Base-by-base conservation (phyloP, 305 asterid species). In the Caryopteris hybrid region DNA sequence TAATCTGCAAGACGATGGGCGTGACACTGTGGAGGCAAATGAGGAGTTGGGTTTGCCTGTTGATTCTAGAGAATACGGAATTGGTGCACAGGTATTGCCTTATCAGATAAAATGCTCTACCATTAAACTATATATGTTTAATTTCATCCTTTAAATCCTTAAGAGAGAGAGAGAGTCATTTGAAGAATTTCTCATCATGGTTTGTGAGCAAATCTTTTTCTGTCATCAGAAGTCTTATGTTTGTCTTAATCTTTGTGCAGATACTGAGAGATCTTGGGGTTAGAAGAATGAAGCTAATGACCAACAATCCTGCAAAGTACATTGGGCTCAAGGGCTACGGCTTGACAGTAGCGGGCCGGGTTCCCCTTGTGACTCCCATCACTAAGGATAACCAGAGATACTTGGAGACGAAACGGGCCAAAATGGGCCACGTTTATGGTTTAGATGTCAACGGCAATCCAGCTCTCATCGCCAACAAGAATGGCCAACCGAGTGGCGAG, bases 1-100 rank as follows among this genome's bases (percentile, higher is more conserved):
- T 86, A 91, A 86, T 69, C 82, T 94, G 72, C 99, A 94, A 79
- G 99, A 94, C 66, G 96, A 75, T 38, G 99, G 99, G 20, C 89
- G 95, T 31, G 99, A 94, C 74, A 94, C 99, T 2, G 98, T 94
- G 23, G 98, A 94, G 82, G 99, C 99, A 2, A 94, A 94, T 8
- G 98, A 94, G 78, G 99, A 94, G 74, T 89, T 94, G 63, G 98
- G 99, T 25, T 81, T 94, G 76, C 99, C 99, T 2, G 86, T 94
- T 48, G 99, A 94, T 81, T 94, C 99, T 18, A 86, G 99, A 78
- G 99, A 91, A 70, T 94, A 94, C 17, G 99, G 99, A 25, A 88
- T 94, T 29, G 99, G 99, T 64, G 99, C 99, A 17, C 99, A 93
- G 99, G 99, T 93, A 74, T 61, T 72, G 9, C 57, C 51, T 50